Evolutionary conservation across 257 asterid genomes (phyloP).

Genomic region (Perilla frutescens): DNA sequence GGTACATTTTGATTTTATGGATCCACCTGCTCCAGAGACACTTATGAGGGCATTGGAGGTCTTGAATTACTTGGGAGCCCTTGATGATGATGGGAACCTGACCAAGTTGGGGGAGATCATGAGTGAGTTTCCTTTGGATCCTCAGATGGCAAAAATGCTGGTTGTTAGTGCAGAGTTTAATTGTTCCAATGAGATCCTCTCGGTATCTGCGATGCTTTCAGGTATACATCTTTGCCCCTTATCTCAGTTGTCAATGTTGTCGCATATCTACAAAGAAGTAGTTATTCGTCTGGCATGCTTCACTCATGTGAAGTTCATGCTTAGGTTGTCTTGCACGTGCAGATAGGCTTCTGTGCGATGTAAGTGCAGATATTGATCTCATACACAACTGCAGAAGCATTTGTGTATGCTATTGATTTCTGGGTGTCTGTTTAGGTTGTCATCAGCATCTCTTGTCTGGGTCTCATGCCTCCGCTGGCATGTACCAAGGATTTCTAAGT

Average conservation of each 20-base stretch:
- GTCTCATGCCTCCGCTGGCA: constrained; percentile 88
- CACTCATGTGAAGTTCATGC: constrained; percentile 47
- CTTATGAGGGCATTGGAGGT: constrained; percentile 96
- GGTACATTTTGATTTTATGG: constrained; percentile 98
- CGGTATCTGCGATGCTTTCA: constrained; percentile 96
- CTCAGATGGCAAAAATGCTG: constrained; percentile 97
- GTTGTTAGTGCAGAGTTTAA: constrained; percentile 91
- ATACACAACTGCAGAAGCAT: constrained; percentile 45
- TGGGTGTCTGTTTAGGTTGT: constrained; percentile 74
- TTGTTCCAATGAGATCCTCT: constrained; percentile 94
- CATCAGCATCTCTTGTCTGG: constrained; percentile 97
- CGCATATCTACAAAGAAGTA: constrained; percentile 36
- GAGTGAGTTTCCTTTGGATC: constrained; percentile 97
- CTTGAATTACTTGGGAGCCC: constrained; percentile 90
- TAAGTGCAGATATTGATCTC: constrained; percentile 48
- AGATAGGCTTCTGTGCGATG: constrained; percentile 49
- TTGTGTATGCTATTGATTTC: constrained; percentile 58
- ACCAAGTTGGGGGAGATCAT: constrained; percentile 87
- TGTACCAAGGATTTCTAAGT: constrained; percentile 87
- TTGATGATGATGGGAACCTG: constrained; percentile 95
- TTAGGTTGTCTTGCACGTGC: constrained; percentile 45
- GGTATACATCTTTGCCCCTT: constrained; percentile 51
- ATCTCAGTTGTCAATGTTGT: constrained; percentile 40
- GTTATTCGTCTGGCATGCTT: constrained; percentile 45
- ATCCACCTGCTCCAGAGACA: constrained; percentile 98